Conservation (phyloP, 805 yeast genomes). For the Hanseniaspora valbyensis region DNA sequence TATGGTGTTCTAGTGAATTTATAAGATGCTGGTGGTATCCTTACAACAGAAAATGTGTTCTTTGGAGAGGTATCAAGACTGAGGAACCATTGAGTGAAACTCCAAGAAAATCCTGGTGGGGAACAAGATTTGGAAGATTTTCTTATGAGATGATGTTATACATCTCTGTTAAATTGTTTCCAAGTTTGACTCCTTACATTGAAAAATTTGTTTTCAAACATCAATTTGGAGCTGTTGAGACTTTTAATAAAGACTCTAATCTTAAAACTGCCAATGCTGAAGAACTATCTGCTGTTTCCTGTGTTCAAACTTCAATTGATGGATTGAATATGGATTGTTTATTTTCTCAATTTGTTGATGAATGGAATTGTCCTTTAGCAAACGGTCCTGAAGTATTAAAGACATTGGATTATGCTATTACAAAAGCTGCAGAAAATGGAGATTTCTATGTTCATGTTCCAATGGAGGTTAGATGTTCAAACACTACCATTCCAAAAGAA, state of each 20-base stretch:
- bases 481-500: conserved; percentile 45
- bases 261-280: background rate
- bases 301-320: conserved; percentile 66
- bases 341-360: conserved; percentile 86
- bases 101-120: conserved; percentile 76
- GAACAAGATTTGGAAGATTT: conserved; percentile 63
- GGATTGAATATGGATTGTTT: conserved; percentile 93
- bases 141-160: conserved; percentile 72
- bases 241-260: conserved; percentile 43
- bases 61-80: conserved; percentile 84
- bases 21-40: conserved; percentile 98
- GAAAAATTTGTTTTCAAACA: conserved; percentile 76
- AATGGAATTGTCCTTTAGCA: conserved; percentile 88
- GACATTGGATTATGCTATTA: conserved; percentile 51
- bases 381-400: conserved; percentile 64
- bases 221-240: conserved; percentile 70
- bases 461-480: conserved; percentile 85
- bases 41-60: conserved; percentile 68
- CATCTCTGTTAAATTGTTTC: conserved; percentile 61
- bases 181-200: conserved; percentile 69
- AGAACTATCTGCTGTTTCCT: conserved; percentile 31
- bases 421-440: conserved; percentile 45
- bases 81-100: conserved; percentile 43
- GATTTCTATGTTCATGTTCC: conserved; percentile 89
- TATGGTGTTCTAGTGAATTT: conserved; percentile 86